Conservation (phyloP, 495 filamentous ascomycete species). For the Penicillium flavigenum region DNA sequence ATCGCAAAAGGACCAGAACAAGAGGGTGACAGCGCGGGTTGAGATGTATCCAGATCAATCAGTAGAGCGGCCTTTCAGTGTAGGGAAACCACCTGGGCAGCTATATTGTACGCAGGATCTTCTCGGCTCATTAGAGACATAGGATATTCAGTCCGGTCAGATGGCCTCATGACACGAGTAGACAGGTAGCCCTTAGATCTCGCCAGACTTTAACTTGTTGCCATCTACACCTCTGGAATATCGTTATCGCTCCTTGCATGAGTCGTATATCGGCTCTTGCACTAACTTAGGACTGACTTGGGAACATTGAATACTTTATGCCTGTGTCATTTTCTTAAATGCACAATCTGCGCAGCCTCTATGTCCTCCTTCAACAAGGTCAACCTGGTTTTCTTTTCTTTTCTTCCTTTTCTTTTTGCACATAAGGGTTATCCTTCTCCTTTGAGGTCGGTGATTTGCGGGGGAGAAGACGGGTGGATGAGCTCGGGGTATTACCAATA, state of each 20-base stretch:
- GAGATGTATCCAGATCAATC: neutral
- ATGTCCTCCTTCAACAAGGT: neutral
- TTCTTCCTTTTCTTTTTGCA: too few species aligned
- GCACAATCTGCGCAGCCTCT: too few species aligned
- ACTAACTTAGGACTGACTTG: too few species aligned
- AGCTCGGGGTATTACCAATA: conserved; percentile 15
- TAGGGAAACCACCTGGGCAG: neutral
- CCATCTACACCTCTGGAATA: neutral
- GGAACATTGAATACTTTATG: too few species aligned
- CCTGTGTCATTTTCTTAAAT: too few species aligned
- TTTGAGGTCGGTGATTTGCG: neutral
- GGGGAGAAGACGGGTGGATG: neutral
- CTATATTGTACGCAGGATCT: neutral
- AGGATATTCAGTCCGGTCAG: neutral
- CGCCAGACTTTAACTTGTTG: neutral
- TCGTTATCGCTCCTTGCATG: neutral
- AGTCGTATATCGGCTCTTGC: too few species aligned
- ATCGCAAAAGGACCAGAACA: neutral
- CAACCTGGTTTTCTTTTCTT: neutral
- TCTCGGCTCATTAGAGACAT: neutral
- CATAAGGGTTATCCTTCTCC: too few species aligned
- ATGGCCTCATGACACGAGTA: neutral
- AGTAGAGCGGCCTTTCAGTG: neutral
- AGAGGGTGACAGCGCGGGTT: too few species aligned
- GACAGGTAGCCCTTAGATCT: neutral